Base-by-base conservation (phyloP, 2,329 filamentous ascomycete species). In the Neocucurbitaria cava region DNA sequence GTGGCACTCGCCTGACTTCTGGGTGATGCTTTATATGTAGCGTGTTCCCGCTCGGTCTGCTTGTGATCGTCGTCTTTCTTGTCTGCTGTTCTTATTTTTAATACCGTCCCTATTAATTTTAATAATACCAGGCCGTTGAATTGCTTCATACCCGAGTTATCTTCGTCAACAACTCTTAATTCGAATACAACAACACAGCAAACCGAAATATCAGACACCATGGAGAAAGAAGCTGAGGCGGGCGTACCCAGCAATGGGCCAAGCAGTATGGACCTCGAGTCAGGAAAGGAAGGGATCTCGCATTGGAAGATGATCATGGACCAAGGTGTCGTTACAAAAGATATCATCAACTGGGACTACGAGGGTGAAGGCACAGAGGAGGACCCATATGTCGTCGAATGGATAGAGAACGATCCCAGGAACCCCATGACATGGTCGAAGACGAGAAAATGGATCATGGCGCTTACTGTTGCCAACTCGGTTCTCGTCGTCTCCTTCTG, bases 331-430 rank as follows among this genome's bases (percentile, higher is more conserved):
- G 62, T 76, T 11, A 77, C 75, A 21, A 62, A 68, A 8, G 72
- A 74, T 36, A 72, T 77, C 9, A 58, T 61, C 24, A 74, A 77
- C 49, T 77, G 75, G 59, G 65, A 76, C 0, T 80, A 79, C 53
- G 70, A 74, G 9, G 78, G 78, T 21, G 67, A 69, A 3, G 78
- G 78, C 46, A 80, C 78, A 28, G 71, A 74, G 13, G 76, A 78
- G 11, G 77, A 80, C 53, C 78, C 78, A 1, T 80, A 74, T 54
- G 66, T 79, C 9, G 76, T 82, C 46, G 76, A 79, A 43, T 82
- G 77, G 77, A 75, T 81, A 51, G 73, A 78, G 18, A 74, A 78
- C 42, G 80, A 82, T 52, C 76, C 78, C 2, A 71, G 78, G 53
- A 81, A 82, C 49, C 78, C 78, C 0, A 74, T 80, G 72, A 66